phyloP scores from a whole-genome alignment of 257 asterid species.

The Primulina eburnea region DNA sequence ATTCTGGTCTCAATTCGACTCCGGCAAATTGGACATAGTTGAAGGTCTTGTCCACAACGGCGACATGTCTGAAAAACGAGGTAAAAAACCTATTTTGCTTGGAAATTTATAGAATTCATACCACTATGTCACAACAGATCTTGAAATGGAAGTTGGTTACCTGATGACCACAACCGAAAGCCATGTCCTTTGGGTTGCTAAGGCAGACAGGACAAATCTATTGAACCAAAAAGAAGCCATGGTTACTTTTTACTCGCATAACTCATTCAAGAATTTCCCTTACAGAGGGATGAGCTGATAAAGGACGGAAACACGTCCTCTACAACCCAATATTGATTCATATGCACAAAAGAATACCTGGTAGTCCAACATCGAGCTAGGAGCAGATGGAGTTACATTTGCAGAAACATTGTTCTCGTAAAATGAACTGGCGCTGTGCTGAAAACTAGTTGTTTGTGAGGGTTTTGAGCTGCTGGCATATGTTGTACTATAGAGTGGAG shows the following conservation, averaged over 20 bases:
- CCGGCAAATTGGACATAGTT: slow-evolving; percentile 78
- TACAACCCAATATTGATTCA: neutral
- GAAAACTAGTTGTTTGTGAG: slow-evolving; percentile 25
- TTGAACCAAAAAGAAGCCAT: slow-evolving; percentile 7
- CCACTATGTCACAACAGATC: neutral
- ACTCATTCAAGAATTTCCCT: neutral
- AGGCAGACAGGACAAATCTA: slow-evolving; percentile 90
- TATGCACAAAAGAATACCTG: slow-evolving; percentile 28
- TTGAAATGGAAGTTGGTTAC: slow-evolving; percentile 30
- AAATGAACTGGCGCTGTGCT: slow-evolving; percentile 26
- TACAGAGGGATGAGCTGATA: neutral
- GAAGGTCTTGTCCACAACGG: slow-evolving; percentile 68
- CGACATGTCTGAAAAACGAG: slow-evolving; percentile 59
- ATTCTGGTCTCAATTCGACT: slow-evolving; percentile 69
- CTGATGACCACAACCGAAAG: slow-evolving; percentile 98
- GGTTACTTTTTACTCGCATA: neutral
- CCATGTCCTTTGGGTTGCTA: slow-evolving; percentile 78
- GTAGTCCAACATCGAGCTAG: slow-evolving; percentile 33
- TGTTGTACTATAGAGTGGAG: slow-evolving; percentile 40
- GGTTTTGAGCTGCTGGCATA: slow-evolving; percentile 23
- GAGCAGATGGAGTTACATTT: slow-evolving; percentile 24
- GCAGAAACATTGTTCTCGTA: slow-evolving; percentile 15
- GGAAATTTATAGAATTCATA: neutral
- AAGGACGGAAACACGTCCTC: neutral
- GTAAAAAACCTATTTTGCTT: neutral